Conservation (phyloP, 305 asterid genomes). For the Solanum hybrid region DNA sequence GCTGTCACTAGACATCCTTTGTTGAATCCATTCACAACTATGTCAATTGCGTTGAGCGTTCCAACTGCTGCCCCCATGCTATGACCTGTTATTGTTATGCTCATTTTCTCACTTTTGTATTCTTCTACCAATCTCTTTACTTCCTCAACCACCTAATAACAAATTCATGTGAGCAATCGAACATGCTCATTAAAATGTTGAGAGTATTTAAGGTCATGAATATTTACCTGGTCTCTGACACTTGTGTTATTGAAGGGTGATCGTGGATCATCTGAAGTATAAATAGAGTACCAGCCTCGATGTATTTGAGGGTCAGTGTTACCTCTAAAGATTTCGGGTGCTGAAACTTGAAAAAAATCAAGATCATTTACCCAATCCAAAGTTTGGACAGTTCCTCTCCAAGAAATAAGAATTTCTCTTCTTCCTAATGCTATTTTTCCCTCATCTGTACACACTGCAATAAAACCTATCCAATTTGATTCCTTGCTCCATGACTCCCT, state of each 20-base stretch:
- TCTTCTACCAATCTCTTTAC: conserved; percentile 23
- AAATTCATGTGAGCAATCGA: not conserved
- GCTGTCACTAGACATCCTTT: conserved; percentile 49
- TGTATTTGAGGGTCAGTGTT: conserved; percentile 23
- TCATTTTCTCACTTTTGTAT: conserved; percentile 36
- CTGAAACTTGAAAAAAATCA: not conserved
- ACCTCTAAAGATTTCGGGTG: conserved; percentile 15
- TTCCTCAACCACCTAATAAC: conserved; percentile 45
- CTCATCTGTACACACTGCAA: conserved; percentile 67
- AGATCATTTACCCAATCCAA: conserved; percentile 36
- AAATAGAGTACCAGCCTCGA: conserved; percentile 38
- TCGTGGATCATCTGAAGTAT: conserved; percentile 27
- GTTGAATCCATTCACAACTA: conserved; percentile 40
- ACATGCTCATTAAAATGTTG: not conserved
- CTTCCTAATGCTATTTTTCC: conserved; percentile 49
- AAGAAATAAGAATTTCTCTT: conserved; percentile 53
- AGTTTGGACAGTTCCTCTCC: conserved; percentile 47
- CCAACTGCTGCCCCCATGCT: conserved; percentile 61
- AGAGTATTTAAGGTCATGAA: not conserved
- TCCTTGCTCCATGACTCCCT: conserved; percentile 63
- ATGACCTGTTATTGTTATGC: conserved; percentile 58
- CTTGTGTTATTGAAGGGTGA: conserved; percentile 28
- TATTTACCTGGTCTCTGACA: conserved; percentile 48
- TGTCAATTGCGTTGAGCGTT: conserved; percentile 41
- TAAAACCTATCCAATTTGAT: conserved; percentile 70